phyloP scores from a whole-genome alignment of 2,329 filamentous ascomycete species.

The Aureobasidium lini region DNA sequence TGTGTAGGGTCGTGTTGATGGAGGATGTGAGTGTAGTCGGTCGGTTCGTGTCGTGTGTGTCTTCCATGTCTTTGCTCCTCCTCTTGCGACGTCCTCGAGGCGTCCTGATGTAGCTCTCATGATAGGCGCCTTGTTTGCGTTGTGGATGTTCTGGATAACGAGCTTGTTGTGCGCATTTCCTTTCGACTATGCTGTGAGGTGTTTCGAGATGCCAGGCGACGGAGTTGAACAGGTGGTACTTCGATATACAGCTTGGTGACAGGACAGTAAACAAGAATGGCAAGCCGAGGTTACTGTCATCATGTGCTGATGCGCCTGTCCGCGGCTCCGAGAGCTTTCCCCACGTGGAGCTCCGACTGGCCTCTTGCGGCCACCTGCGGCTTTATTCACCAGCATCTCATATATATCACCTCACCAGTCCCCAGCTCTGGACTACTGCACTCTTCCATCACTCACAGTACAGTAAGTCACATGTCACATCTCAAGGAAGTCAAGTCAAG shows the following conservation, averaged over 20 bases:
- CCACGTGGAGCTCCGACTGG: neutral
- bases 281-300: neutral
- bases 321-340: neutral
- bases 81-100: neutral
- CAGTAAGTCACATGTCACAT: neutral
- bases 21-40: neutral
- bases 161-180: neutral
- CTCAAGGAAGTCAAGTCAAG: conserved; percentile 16
- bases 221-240: neutral
- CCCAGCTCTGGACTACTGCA: neutral
- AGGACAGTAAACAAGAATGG: neutral
- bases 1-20: neutral
- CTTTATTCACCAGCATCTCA: neutral
- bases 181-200: neutral
- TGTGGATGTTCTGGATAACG: neutral
- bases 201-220: neutral
- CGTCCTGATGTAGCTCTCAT: neutral
- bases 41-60: neutral
- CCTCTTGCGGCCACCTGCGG: neutral
- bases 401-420: neutral
- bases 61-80: neutral
- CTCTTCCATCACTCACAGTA: neutral
- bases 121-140: neutral
- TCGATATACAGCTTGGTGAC: neutral
- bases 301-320: neutral